Conservation (phyloP, 1,284 basidiomycete species). For the Rhodotorula sp. region DNA sequence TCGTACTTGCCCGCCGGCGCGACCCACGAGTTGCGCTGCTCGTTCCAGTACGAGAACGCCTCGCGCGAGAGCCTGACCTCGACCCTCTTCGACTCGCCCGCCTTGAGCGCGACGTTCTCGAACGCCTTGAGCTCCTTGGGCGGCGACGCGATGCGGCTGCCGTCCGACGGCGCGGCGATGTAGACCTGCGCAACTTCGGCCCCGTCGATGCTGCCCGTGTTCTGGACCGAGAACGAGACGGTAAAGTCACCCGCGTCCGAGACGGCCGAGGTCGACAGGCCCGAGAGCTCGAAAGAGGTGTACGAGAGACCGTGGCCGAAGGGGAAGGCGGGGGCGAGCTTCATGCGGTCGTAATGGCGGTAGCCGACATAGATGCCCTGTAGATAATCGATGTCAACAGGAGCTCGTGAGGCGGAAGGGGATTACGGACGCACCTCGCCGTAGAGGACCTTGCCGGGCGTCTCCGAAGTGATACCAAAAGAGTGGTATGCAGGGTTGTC, state of each 20-base stretch:
- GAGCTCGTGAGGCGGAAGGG: neutral
- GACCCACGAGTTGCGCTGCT: constrained; percentile 56
- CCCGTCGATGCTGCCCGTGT: constrained; percentile 61
- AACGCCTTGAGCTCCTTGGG: constrained; percentile 64
- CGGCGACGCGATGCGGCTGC: constrained; percentile 55
- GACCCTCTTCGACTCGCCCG: constrained; percentile 57
- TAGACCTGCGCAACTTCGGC: constrained; percentile 69
- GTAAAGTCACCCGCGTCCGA: constrained; percentile 55
- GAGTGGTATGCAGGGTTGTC: constrained; percentile 64
- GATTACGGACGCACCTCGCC: constrained; percentile 10
- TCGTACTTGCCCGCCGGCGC: constrained; percentile 58
- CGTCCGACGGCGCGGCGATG: constrained; percentile 58
- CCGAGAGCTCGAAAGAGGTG: constrained; percentile 70
- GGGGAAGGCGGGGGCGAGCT: constrained; percentile 21
- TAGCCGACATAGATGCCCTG: constrained; percentile 41
- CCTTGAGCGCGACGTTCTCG: constrained; percentile 60
- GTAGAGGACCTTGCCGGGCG: constrained; percentile 24
- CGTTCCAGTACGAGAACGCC: constrained; percentile 65
- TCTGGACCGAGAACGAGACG: constrained; percentile 62
- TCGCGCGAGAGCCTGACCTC: constrained; percentile 61
- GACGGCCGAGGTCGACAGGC: constrained; percentile 51
- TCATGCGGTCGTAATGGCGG: constrained; percentile 21
- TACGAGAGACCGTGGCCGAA: constrained; percentile 86
- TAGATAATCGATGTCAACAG: neutral
- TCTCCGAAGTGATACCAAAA: constrained; percentile 49